Evolutionary conservation across 345 rosid genomes (phyloP), one percentile per base, ranked within the genome.

Genomic region (Brassica incana): DNA sequence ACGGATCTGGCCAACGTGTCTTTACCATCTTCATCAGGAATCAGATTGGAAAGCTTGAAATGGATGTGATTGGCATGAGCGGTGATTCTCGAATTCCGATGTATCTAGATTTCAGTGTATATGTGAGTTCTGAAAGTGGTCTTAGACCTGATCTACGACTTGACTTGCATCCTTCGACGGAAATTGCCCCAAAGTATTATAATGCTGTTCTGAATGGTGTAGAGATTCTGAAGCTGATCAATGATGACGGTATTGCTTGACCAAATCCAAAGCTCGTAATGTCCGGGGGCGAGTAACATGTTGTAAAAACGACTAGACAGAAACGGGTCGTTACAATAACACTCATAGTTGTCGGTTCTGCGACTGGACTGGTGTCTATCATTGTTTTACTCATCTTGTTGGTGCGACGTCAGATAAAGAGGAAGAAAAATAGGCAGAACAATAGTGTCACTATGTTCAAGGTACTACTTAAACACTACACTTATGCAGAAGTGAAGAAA

Each of bases 151-250:
- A 65, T 48, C 69, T 88, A 4, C 73, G 63, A 6, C 38, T 86
- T 40, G 80, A 65, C 3, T 27, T 68, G 74, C 62, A 60, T 32
- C 82, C 85, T 60, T 3, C 4, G 0, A 2, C 0, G 0, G 14
- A 3, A 0, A 0, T 0, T 3, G 0, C 0, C 0, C 35, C 80
- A 5, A 0, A 0, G 0, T 63, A 48, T 32, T 7, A 67, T 2
- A 84, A 84, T 6, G 83, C 74, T 2, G 74, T 85, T 16, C 54
- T 88, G 56, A 86, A 86, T 36, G 89, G 91, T 5, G 38, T 82
- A 32, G 91, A 88, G 82, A 82, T 88, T 72, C 84, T 88, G 32
- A 86, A 84, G 58, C 62, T 77, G 1, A 80, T 15, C 61, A n/a
- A 12, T 3, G 0, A 0, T 0, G 2, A 73, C 0, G 70, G 72